These are phyloP conservation scores for Ceratocystis ficicola DNA, from an alignment of 2,329 filamentous ascomycete genomes.

Conservation along the genomic window DNA sequence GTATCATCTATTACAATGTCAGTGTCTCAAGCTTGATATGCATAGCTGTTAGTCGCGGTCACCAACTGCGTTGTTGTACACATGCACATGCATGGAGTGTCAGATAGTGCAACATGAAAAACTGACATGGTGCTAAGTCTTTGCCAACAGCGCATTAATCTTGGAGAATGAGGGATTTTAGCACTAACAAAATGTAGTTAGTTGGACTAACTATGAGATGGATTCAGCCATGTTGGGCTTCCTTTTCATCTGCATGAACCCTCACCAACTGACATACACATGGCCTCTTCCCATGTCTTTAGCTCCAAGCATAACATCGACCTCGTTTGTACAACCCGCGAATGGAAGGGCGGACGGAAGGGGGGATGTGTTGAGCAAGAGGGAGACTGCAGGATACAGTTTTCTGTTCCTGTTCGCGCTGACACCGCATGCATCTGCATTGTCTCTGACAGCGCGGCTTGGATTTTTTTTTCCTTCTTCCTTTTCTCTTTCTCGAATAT, in stretches of 20 bases:
- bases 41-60: background rate
- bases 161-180: background rate
- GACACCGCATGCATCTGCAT: background rate
- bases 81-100: background rate
- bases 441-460: background rate
- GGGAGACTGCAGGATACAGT: background rate
- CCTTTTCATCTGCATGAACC: background rate
- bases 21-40: background rate
- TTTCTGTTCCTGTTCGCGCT: background rate
- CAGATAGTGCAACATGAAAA: background rate
- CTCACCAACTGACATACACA: background rate
- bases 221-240: background rate
- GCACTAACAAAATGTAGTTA: background rate
- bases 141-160: background rate
- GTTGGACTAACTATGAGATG: background rate
- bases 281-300: background rate
- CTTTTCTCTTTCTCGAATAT: background rate
- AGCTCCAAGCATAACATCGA: background rate
- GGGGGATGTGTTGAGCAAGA: background rate
- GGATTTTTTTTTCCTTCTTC: background rate
- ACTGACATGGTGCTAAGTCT: background rate
- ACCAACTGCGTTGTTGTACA: background rate
- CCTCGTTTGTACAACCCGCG: background rate
- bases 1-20: background rate
- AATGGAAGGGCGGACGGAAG: background rate